Base-by-base conservation (phyloP, 148 eudicot genomes). In the Dysphania ambrosioides region DNA sequence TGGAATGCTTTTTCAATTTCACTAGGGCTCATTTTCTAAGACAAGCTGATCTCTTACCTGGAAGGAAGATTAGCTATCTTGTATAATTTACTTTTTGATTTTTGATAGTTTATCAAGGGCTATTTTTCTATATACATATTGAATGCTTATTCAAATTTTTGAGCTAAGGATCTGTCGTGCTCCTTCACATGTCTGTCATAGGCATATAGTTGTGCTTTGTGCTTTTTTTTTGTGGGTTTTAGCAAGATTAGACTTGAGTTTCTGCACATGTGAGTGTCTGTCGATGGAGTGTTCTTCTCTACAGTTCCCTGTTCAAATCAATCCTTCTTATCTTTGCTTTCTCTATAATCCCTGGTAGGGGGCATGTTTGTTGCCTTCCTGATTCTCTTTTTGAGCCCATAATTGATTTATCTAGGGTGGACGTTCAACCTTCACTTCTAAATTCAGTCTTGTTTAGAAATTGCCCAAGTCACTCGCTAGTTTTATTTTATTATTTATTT, bases 401-500 rank as follows among this genome's bases (percentile, higher is more conserved):
- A 36, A 5, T 36, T 36, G 8, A 36, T 32, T 32, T 74, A 31
- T 49, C 58, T 32, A 60, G 44, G 27, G 35, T 59, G 71, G 16
- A 2, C 34, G 7, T 53, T 78, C 31, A 11, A 10, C 15, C 27
- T 49, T 73, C 42, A 18, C 32, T 44, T 66, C 2, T 40, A 23
- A n/a, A n/a, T 38, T 30, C 55, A 3, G 12, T 72, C 23, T 18
- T 36, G 19, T 73, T 44, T 59, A 47, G 66, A 19, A 47, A 16
- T 53, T 27, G 36, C 26, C 31, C 18, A 24, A 60, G 35, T 53
- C 15, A 32, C 21, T 67, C 12, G 40, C 27, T 36, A 29, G 26
- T 62, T 64, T 1, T 27, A 51, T 29, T 10, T 34, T 19, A 74
- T 63, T 64, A n/a, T n/a, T n/a, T n/a, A n/a, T 47, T 74, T 47